Base-by-base conservation (phyloP, 2,329 filamentous ascomycete species). In the Alternaria dauci region DNA sequence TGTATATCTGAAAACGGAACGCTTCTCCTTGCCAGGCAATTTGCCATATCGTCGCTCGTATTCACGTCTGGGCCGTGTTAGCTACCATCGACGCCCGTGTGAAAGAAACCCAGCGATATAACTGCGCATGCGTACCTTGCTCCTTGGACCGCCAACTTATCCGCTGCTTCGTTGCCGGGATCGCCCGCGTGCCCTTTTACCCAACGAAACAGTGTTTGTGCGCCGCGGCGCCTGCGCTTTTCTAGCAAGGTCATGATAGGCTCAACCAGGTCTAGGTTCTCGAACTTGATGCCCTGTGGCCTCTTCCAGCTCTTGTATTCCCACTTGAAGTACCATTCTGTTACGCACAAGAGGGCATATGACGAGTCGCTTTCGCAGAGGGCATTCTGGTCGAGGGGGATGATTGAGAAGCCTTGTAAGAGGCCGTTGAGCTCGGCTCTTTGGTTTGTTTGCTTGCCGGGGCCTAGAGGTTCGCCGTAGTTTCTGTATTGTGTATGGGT, bases 341-440 rank as follows among this genome's bases (percentile, higher is more conserved):
- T 20, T 12, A 48, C 44, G 8, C 2, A 11, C n/a, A 9, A 16
- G 7, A 34, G 3, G 5, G 20, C 9, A 8, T 42, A 42, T 1
- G 9, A 0, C 1, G 20, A 42, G 6, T 43, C 41, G 14, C 8
- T 26, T 3, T 12, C 26, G 18, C 23, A 25, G 4, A 54, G 26
- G 2, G 26, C 26, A 9, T 54, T 26, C 18, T 44, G 18, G 8
- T 9, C 23, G 2, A n/a, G 5, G 12, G 28, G 12, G n/a, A 34
- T 12, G 7, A 11, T 25, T 14, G 41, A 23, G n/a, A 54, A 16
- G 8, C 11, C 41, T 18, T 54, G 84, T 75, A 90, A 85, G 63
- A 97, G 90, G 4, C 92, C 94, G 20, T 90, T 93, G 61, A 97
- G 83, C 80, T 97, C 94, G 12, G 93, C 94, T 2, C 94, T 90